These are phyloP conservation scores for Cystofilobasidium macerans DNA, from an alignment of 768 basidiomycete species.

Conservation along the genomic window DNA sequence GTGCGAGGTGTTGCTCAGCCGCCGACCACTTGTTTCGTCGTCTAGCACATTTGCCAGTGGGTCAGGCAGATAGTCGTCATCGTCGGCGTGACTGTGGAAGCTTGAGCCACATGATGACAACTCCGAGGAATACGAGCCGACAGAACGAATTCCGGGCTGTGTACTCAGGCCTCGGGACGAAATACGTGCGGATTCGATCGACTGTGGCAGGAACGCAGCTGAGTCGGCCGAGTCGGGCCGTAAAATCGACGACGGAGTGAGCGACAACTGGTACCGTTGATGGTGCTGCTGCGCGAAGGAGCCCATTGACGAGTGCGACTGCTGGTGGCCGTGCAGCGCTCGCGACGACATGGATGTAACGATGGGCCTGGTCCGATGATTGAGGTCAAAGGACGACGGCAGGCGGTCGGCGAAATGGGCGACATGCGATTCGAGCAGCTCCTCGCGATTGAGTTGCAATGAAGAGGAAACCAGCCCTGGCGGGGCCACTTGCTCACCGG, in stretches of 20 bases:
- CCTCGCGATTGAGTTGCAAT: background rate
- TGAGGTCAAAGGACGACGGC: background rate
- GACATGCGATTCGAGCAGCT: conserved; percentile 8
- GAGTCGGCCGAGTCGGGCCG: conserved; percentile 1
- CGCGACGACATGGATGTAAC: conserved; percentile 2
- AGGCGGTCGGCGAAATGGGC: conserved; percentile 1
- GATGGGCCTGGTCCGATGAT: background rate
- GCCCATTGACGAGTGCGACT: background rate
- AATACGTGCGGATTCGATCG: background rate
- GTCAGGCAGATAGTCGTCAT: too few species aligned
- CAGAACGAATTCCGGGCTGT: too few species aligned
- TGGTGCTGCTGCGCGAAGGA: background rate
- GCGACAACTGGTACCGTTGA: background rate
- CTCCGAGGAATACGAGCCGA: background rate
- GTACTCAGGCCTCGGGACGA: too few species aligned
- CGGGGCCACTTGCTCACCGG: background rate
- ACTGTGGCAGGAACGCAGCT: background rate
- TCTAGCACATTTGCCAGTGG: too few species aligned
- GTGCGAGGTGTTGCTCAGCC: too few species aligned
- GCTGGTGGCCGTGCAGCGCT: conserved; percentile 18
- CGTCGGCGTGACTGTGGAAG: background rate
- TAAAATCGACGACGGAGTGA: background rate
- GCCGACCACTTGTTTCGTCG: too few species aligned
- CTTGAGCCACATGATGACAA: background rate
- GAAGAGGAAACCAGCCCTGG: background rate